phyloP scores from a whole-genome alignment of 495 filamentous ascomycete genomes.

The Hypoxylon crocopeplum region DNA sequence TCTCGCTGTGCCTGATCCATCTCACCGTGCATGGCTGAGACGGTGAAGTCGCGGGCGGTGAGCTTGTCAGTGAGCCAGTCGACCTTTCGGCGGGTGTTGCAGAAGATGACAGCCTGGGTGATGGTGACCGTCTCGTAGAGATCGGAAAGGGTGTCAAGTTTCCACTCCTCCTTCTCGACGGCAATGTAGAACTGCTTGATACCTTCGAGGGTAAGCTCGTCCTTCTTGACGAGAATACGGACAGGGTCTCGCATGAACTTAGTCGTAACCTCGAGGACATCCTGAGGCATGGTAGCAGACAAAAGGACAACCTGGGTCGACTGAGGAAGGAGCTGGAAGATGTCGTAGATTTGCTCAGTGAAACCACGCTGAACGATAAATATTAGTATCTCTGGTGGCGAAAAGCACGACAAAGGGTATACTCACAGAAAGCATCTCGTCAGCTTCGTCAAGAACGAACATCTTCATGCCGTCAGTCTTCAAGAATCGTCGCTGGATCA shows the following conservation, averaged over 20 bases:
- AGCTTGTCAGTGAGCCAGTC: constrained; percentile 99
- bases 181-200: constrained; percentile 99
- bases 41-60: constrained; percentile 95
- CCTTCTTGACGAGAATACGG: constrained; percentile 99
- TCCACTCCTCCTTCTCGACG: constrained; percentile 99
- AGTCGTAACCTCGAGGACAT: constrained; percentile 98
- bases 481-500: constrained; percentile 96
- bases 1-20: constrained; percentile 98
- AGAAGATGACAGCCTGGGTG: constrained; percentile 99
- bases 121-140: constrained; percentile 99
- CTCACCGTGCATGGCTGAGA: constrained; percentile 99
- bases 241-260: constrained; percentile 99
- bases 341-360: constrained; percentile 99
- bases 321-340: constrained; percentile 97
- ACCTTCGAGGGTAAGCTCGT: constrained; percentile 97
- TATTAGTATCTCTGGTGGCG: constrained; percentile 20
- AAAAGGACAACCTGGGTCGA: constrained; percentile 97
- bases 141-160: constrained; percentile 98
- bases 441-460: constrained; percentile 98
- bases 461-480: constrained; percentile 98
- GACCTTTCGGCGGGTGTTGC: constrained; percentile 99
- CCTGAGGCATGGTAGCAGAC: constrained; percentile 97
- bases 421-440: constrained; percentile 95
- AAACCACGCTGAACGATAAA: constrained; percentile 76
- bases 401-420: not conserved